These are phyloP conservation scores for Penicillium sp. DNA, from an alignment of 2,329 filamentous ascomycete genomes.

Conservation along the genomic window DNA sequence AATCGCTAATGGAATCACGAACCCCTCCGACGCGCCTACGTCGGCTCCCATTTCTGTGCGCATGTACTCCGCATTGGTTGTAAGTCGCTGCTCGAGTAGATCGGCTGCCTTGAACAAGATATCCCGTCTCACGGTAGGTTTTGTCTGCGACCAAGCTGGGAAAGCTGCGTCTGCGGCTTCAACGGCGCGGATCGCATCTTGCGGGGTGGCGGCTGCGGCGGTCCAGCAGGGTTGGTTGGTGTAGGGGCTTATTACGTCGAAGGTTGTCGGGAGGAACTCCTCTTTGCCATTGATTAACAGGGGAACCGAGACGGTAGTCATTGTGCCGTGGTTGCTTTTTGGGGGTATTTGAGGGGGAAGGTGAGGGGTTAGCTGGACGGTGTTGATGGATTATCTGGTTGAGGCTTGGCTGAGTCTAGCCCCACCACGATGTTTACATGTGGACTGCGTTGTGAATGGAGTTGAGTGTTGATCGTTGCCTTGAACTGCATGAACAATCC, in stretches of 20 bases:
- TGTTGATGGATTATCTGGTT: not conserved
- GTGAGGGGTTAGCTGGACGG: not conserved
- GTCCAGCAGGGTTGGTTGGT: slow-evolving; percentile 54
- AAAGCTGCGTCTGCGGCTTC: slow-evolving; percentile 64
- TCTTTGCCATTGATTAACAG: slow-evolving; percentile 41
- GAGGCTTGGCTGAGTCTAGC: not conserved
- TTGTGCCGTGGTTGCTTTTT: slow-evolving; percentile 2
- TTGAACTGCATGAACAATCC: not conserved
- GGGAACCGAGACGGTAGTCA: slow-evolving; percentile 25
- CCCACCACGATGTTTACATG: not conserved
- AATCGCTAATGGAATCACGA: slow-evolving; percentile 32
- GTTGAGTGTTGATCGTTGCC: not conserved
- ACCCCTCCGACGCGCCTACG: slow-evolving; percentile 31
- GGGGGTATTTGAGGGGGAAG: not conserved
- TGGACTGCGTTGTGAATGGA: not conserved
- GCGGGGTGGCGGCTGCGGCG: slow-evolving; percentile 53
- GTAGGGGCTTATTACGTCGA: slow-evolving; percentile 55
- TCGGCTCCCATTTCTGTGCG: slow-evolving; percentile 54
- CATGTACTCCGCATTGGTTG: slow-evolving; percentile 62
- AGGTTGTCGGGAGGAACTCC: slow-evolving; percentile 29
- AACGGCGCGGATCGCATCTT: slow-evolving; percentile 46
- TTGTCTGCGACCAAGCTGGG: slow-evolving; percentile 64
- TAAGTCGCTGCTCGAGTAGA: slow-evolving; percentile 44
- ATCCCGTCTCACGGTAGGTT: slow-evolving; percentile 61
- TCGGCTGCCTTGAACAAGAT: slow-evolving; percentile 70